phyloP scores from a whole-genome alignment of 176 grass and related monocot species.

The Oryza glaberrima region DNA sequence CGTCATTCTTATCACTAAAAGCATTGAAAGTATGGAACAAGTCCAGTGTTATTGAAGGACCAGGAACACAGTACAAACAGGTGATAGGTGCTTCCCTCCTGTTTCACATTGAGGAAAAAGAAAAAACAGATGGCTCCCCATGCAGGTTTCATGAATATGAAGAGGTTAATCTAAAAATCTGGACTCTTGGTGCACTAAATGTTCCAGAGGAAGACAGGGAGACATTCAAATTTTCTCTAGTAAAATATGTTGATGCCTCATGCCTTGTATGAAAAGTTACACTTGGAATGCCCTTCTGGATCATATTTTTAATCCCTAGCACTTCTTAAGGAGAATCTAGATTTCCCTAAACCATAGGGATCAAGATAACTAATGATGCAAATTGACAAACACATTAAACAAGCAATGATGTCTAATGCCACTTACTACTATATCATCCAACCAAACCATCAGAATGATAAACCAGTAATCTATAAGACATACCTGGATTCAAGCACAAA shows the following conservation, averaged over 20 bases:
- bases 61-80: not conserved
- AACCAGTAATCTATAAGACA: not conserved
- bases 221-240: not conserved
- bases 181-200: not conserved
- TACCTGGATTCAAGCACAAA: not conserved
- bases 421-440: not conserved
- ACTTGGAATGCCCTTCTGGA: not conserved
- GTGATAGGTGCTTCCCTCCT: not conserved
- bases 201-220: not conserved
- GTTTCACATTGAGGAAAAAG: not conserved
- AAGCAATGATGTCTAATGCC: not conserved
- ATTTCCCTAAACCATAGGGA: not conserved
- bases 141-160: not conserved
- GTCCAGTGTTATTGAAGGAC: not conserved
- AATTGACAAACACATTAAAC: not conserved
- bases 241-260: too few relatives aligned
- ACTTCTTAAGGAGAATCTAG: not conserved
- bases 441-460: not conserved
- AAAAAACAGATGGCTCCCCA: not conserved
- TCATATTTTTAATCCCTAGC: not conserved
- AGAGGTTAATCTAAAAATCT: not conserved
- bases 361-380: not conserved
- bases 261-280: not conserved
- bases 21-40: constrained; percentile 13
- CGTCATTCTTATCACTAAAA: constrained; percentile 5